Percentiles rank a stretch among this genome's conserved stretches.
These are phyloP conservation scores for Voacanga thouarsii DNA, from an alignment of 257 asterid species.

Conservation along the genomic window DNA sequence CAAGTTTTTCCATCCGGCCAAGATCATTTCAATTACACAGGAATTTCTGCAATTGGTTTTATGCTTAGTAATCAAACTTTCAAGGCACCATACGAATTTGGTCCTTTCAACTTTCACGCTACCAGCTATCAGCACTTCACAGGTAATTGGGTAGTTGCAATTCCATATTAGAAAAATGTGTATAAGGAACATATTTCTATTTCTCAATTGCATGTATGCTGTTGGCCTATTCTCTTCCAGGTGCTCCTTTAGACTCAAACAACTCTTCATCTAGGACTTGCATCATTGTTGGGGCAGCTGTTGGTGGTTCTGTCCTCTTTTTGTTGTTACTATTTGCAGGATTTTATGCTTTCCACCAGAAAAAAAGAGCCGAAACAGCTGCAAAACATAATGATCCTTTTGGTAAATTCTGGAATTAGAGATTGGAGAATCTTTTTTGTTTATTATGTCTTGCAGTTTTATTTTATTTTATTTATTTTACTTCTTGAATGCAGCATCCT, in stretches of 20 bases:
- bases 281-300: constrained; percentile 64
- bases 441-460: constrained; percentile 1
- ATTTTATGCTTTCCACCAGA: constrained; percentile 69
- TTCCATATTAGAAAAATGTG: neutral
- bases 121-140: constrained; percentile 40
- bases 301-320: constrained; percentile 57
- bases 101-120: constrained; percentile 60
- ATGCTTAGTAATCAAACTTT: constrained; percentile 74
- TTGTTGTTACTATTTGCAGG: constrained; percentile 57
- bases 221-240: constrained; percentile 24
- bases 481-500: constrained; percentile 53
- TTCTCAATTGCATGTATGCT: constrained; percentile 1
- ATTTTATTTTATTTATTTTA: neutral
- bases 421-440: neutral
- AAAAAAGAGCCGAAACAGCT: constrained; percentile 67
- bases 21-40: constrained; percentile 56
- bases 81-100: constrained; percentile 67
- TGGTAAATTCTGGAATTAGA: constrained; percentile 38
- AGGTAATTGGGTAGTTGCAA: constrained; percentile 31
- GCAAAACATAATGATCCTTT: constrained; percentile 68
- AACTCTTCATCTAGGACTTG: constrained; percentile 33
- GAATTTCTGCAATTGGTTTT: constrained; percentile 54
- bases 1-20: constrained; percentile 58
- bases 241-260: constrained; percentile 20
- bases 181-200: neutral